Base-by-base conservation (phyloP, 495 filamentous ascomycete genomes). In the Aspergillus cristatus region DNA sequence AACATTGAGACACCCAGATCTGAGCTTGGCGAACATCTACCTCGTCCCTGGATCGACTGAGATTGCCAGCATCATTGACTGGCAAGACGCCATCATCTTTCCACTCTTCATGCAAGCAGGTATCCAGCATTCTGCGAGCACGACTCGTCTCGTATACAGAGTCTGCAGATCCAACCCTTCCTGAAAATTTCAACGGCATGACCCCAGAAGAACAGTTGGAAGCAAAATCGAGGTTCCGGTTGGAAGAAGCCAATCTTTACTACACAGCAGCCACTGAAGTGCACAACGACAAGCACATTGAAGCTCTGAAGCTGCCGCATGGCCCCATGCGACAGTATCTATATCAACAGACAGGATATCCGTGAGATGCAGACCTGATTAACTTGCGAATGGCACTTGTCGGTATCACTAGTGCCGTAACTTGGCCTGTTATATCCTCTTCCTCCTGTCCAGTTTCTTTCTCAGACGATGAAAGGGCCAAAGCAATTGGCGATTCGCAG, bases 11-110 rank as follows among this genome's bases (percentile, higher is more conserved):
- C 63, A 69, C 41, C 35, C 50, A 40, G 63, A 69, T 48, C 41
- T 69, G 17, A 56, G 66, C 35, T 47, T 50, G 50, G 58, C 51
- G 26, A 69, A 67, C 43, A 48, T 69, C 34, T 67, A 58, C 25
- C 53, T 66, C 16, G 53, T 55, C 47, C 55, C 51, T 7, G 22
- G 52, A 12, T 50, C 57, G 8, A 55, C 36, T 48, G 49, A 38
- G 12, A 58, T 61, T 26, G 53, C 55, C 15, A 57, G 57, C 12
- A 57, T 62, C 20, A 63, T 64, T 26, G 58, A 64, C 50, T 64
- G 58, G 62, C 54, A 63, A 40, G 58, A 56, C 13, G 54, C 48
- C 29, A 48, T 55, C 15, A 42, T 62, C 34, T 51, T 53, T 2
- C 56, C 60, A 12, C 60, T 63, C 32, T 64, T 60, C 41, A 53